phyloP scores from a whole-genome alignment of 306 rosid genomes.

The Rubus parviflorus region DNA sequence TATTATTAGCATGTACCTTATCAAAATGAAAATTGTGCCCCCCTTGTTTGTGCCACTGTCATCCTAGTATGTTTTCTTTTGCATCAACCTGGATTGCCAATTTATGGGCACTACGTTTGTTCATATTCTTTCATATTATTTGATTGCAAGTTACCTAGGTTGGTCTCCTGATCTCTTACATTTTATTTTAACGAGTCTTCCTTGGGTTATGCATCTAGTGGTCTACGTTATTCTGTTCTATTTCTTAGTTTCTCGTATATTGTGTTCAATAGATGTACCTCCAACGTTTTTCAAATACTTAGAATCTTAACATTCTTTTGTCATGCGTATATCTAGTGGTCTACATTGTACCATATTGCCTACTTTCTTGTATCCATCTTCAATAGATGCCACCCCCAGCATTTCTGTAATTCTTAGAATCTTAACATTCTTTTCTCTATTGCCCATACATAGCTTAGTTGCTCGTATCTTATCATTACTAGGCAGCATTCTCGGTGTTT shows the following conservation, averaged over 20 bases:
- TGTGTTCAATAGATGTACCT: background rate
- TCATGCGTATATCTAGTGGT: background rate
- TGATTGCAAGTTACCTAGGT: background rate
- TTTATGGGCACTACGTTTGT: background rate
- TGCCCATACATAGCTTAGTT: background rate
- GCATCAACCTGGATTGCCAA: background rate
- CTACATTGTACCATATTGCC: background rate
- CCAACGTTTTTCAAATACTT: background rate
- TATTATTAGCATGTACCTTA: background rate
- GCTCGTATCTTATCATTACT: background rate
- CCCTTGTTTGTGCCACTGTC: background rate
- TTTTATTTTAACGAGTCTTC: background rate
- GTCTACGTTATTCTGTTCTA: background rate
- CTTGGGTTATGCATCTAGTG: conserved; percentile 3
- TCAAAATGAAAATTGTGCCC: background rate
- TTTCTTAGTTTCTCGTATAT: background rate
- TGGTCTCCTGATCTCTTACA: background rate
- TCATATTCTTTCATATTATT: background rate
- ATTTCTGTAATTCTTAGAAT: background rate
- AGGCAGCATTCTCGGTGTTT: background rate
- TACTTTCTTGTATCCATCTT: background rate
- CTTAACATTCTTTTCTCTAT: background rate
- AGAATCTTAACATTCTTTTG: background rate
- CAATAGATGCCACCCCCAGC: background rate
- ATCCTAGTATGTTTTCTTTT: background rate